Evolutionary conservation across 2,329 filamentous ascomycete genomes (phyloP), one percentile per base, ranked within the genome.

Genomic region (Phyllosticta citriasiana): DNA sequence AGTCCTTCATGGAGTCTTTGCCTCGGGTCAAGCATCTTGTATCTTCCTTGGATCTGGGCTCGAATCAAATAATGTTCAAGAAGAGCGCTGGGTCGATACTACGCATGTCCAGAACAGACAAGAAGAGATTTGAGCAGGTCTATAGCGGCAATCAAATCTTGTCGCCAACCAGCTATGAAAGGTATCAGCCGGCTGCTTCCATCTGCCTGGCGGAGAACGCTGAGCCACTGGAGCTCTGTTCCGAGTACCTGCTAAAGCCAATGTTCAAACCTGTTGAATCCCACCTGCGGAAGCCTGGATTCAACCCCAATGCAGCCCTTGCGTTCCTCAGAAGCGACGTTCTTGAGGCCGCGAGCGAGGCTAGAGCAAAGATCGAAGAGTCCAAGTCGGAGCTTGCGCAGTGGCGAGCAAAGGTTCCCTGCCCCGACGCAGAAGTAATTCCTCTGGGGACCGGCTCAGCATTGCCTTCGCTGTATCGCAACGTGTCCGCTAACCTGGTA

Each of bases 391-490:
- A 74, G 2, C 82, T 87, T 63, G 71, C 80, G 19, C 58, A 76
- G 67, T 73, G 78, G 85, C 84, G 86, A 64, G 74, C 80, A n/a
- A 82, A 86, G 63, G 82, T 96, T 2, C 88, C 88, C 2, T 84
- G 84, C 65, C 81, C 83, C 35, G 87, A 97, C 67, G 84, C 87
- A 0, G 91, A 97, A 72, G 84, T 99, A 56, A 87, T 92, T 50
- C 85, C 91, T 1, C 82, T 99, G 0, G 94, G 94, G 5, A 99
- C 94, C 2, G 94, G 94, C 8, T 97, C 93, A 2, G 89, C 93
- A 0, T 72, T 88, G 16, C 94, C 94, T 1, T 96, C 91, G 35
- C 95, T 95, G 72, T 94, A 97, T 73, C 88, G 94, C 67, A 99
- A 97, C 71, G 94, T 99, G 22, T 96, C 93, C 10, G 86, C 87